Conservation (phyloP, 192 early-diverging fungal genomes). For the Podochytrium sp. region DNA sequence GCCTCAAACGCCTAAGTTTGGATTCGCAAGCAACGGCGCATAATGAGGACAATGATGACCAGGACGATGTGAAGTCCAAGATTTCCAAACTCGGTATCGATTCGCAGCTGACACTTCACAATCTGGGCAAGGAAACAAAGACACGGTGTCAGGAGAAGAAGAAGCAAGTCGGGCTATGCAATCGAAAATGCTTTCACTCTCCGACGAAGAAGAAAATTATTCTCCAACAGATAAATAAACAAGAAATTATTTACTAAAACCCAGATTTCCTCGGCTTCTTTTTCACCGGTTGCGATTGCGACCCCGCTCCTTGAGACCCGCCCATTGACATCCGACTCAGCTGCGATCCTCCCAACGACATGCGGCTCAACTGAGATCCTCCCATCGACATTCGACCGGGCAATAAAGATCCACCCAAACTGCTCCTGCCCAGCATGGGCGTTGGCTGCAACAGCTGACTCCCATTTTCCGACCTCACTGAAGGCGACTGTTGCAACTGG, state of each 20-base stretch:
- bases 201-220: neutral
- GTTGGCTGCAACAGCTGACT: neutral
- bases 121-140: neutral
- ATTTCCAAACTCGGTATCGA: too few relatives aligned
- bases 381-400: neutral
- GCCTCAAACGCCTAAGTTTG: too few relatives aligned
- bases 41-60: too few relatives aligned
- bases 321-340: neutral
- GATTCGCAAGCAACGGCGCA: too few relatives aligned
- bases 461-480: neutral
- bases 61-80: too few relatives aligned
- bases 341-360: neutral
- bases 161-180: neutral
- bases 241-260: neutral
- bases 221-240: neutral
- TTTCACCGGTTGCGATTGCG: neutral
- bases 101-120: too few relatives aligned
- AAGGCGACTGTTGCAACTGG: neutral
- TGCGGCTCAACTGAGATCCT: neutral
- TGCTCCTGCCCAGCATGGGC: too few relatives aligned
- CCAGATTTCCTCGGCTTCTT: neutral
- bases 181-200: neutral
- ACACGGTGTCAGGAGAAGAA: neutral
- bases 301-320: neutral
- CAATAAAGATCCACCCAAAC: too few relatives aligned